Percentiles rank a stretch among this genome's conserved stretches.
These are phyloP conservation scores for Chytriomyces confervae DNA, from an alignment of 192 early-diverging fungal species.

Conservation along the genomic window DNA sequence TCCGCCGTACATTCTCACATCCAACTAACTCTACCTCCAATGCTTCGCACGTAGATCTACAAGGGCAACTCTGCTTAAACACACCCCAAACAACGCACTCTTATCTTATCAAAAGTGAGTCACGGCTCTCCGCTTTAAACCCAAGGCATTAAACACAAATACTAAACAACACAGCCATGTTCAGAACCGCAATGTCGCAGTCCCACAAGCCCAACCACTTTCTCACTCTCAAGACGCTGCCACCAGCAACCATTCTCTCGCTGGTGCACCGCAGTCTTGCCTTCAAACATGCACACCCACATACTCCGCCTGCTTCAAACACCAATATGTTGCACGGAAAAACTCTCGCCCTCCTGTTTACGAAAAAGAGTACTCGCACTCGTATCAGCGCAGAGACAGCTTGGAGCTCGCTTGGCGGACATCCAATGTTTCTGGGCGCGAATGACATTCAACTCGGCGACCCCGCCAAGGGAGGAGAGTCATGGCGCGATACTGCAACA, in stretches of 20 bases:
- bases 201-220: constrained; percentile 53
- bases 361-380: constrained; percentile 95
- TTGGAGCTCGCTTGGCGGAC: constrained; percentile 90
- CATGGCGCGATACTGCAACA: constrained; percentile 83
- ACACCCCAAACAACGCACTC: background rate
- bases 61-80: constrained; percentile 2
- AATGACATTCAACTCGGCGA: constrained; percentile 94
- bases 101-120: background rate
- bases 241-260: constrained; percentile 74
- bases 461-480: constrained; percentile 77
- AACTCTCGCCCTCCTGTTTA: constrained; percentile 91
- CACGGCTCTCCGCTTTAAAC: background rate
- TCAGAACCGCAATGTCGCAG: background rate
- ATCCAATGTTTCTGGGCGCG: constrained; percentile 92
- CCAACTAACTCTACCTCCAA: too few relatives aligned
- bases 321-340: constrained; percentile 62
- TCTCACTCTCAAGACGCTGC: constrained; percentile 82
- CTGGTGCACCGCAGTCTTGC: constrained; percentile 80
- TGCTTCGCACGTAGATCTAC: background rate
- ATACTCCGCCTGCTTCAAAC: background rate
- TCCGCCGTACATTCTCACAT: too few relatives aligned
- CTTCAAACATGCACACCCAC: constrained; percentile 64
- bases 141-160: background rate
- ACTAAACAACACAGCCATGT: background rate
- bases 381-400: constrained; percentile 93